Conservation (phyloP, 202 grass and related monocot species). For the Hordeum pubiflorum region DNA sequence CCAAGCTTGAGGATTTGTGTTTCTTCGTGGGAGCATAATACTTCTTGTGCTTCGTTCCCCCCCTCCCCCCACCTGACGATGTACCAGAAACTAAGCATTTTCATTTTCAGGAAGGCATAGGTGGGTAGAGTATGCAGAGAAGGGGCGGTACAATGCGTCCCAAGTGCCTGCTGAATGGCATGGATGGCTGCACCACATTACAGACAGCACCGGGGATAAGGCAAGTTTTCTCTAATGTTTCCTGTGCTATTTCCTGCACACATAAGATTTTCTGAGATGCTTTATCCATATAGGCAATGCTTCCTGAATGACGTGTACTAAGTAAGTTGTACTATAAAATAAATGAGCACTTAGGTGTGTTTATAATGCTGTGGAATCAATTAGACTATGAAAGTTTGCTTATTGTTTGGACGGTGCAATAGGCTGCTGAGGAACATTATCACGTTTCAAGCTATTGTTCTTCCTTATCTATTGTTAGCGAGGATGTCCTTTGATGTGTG, state of each 20-base stretch:
- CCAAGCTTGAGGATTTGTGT: neutral
- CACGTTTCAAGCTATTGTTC: neutral
- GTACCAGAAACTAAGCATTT: neutral
- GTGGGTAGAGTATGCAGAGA: constrained; percentile 88
- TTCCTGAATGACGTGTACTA: neutral
- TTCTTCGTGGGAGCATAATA: neutral
- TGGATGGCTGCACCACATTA: constrained; percentile 85
- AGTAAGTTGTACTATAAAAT: neutral
- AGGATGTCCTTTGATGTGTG: neutral
- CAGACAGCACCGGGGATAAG: constrained; percentile 73
- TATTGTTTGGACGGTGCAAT: neutral
- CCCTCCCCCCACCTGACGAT: neutral
- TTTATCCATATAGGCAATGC: neutral
- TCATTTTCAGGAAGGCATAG: constrained; percentile 64
- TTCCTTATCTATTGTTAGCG: too few relatives aligned
- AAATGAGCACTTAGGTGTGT: neutral
- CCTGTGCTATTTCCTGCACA: neutral
- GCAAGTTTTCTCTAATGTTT: constrained; percentile 31
- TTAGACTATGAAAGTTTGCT: neutral
- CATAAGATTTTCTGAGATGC: neutral
- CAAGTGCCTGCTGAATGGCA: constrained; percentile 95
- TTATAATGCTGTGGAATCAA: neutral
- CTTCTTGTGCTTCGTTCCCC: neutral
- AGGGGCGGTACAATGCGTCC: constrained; percentile 84
- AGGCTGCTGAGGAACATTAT: neutral